Conservation (phyloP, 1,139 yeast species). For the Kodamaea arcana region DNA sequence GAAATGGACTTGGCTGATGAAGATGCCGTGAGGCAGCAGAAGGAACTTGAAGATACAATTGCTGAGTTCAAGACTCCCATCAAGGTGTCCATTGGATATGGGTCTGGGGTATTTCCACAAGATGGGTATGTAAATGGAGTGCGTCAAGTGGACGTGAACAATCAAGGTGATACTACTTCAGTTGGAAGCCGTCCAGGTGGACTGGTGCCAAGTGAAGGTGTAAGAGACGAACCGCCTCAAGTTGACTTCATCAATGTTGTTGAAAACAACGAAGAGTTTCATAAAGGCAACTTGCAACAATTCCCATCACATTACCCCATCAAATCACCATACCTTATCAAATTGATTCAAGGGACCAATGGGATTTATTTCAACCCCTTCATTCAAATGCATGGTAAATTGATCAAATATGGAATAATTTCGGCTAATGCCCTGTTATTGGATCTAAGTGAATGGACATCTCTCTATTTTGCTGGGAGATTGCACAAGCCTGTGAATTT, state of each 20-base stretch:
- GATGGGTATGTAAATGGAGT: constrained; percentile 42
- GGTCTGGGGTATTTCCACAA: constrained; percentile 90
- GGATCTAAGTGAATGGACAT: constrained; percentile 79
- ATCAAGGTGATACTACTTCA: too few species aligned
- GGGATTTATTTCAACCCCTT: constrained; percentile 95
- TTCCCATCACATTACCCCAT: constrained; percentile 62
- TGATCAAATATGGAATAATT: constrained; percentile 85
- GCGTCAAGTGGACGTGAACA: constrained; percentile 11
- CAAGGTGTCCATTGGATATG: constrained; percentile 83
- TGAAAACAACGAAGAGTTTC: constrained; percentile 70
- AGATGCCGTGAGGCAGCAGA: constrained; percentile 11
- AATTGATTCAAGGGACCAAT: constrained; percentile 63
- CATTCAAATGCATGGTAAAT: constrained; percentile 52
- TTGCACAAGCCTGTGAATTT: constrained; percentile 90
- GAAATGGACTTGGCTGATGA: constrained; percentile 43
- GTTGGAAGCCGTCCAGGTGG: too few species aligned
- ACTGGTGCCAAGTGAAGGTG: background rate
- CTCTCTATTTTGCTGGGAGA: constrained; percentile 87
- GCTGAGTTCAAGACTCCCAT: constrained; percentile 66
- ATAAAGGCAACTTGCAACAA: constrained; percentile 60
- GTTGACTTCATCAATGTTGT: constrained; percentile 88
- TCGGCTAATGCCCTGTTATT: constrained; percentile 54
- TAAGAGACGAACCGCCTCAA: constrained; percentile 44
- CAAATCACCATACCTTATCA: constrained; percentile 45
- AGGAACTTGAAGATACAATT: constrained; percentile 48